Conservation (phyloP, 371 early-diverging fungal genomes). For the Umbelopsis sp. region DNA sequence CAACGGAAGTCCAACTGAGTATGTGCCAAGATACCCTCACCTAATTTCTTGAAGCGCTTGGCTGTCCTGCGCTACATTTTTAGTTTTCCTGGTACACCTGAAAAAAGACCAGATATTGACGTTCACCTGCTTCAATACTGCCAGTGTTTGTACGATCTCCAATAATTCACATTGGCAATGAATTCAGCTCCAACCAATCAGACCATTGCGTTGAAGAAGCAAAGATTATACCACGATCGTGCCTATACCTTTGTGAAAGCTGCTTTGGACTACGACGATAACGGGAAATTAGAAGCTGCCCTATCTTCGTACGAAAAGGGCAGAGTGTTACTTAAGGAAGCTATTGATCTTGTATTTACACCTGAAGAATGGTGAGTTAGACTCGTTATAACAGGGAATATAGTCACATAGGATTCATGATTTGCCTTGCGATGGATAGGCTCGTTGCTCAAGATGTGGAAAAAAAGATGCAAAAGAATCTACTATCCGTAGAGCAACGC, state of each 20-base stretch:
- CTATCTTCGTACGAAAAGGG: constrained; percentile 2
- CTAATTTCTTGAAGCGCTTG: too few relatives aligned
- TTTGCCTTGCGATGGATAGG: neutral
- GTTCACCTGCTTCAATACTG: neutral
- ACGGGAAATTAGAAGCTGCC: neutral
- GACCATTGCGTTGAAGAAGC: constrained; percentile 1
- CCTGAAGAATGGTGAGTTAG: constrained; percentile 10
- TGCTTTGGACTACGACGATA: constrained; percentile 16
- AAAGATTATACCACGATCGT: constrained; percentile 14
- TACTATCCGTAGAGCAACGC: neutral
- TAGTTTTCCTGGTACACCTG: too few relatives aligned
- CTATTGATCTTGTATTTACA: constrained; percentile 11
- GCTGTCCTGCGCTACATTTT: too few relatives aligned
- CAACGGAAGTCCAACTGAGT: too few relatives aligned
- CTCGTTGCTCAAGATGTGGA: neutral
- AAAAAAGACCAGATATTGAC: too few relatives aligned
- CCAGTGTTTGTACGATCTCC: neutral
- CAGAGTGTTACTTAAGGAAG: neutral
- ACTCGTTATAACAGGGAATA: too few relatives aligned
- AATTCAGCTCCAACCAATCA: neutral
- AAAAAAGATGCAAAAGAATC: constrained; percentile 6
- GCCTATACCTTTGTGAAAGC: constrained; percentile 4
- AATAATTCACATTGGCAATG: neutral
- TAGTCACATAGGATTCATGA: neutral
- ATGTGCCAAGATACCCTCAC: too few relatives aligned